phyloP scores from a whole-genome alignment of 352 stramenopile species.

The Pythium sp. region DNA sequence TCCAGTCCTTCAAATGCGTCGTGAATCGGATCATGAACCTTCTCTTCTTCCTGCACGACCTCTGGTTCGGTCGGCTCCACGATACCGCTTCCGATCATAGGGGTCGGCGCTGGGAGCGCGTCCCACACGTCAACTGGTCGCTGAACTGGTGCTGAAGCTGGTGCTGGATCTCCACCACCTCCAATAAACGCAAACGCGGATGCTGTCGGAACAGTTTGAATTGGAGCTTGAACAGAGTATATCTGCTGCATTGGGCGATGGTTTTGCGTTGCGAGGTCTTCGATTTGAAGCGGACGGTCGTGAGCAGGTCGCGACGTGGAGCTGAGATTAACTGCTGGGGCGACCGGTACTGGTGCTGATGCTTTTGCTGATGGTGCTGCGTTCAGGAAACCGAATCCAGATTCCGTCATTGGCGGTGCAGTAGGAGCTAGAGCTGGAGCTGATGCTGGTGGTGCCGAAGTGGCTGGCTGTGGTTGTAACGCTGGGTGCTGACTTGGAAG shows the following conservation, averaged over 20 bases:
- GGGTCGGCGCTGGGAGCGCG: conserved; percentile 46
- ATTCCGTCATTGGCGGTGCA: conserved; percentile 29
- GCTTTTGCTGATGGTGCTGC: conserved; percentile 5
- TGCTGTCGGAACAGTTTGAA: background rate
- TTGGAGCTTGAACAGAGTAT: background rate
- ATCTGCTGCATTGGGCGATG: conserved; percentile 6
- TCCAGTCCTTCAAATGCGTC: conserved; percentile 76
- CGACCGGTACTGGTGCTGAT: conserved; percentile 2
- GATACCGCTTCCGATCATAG: conserved; percentile 12
- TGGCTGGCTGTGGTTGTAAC: background rate
- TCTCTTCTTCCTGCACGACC: conserved; percentile 17
- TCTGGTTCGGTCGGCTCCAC: background rate
- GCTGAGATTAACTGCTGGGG: conserved; percentile 10
- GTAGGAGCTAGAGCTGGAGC: conserved; percentile 3
- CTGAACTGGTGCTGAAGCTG: conserved; percentile 17
- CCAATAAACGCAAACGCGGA: conserved; percentile 60
- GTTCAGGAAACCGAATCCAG: conserved; percentile 41
- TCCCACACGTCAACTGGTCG: conserved; percentile 55
- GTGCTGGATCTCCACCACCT: conserved; percentile 15
- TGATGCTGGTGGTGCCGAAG: conserved; percentile 5
- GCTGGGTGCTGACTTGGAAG: background rate
- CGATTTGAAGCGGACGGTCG: conserved; percentile 16
- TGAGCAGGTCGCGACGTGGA: conserved; percentile 14
- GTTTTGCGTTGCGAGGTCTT: conserved; percentile 17
- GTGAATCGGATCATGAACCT: conserved; percentile 65